Base-by-base conservation (phyloP, 2,329 filamentous ascomycete species). In the Sphaerulina vaccinii region DNA sequence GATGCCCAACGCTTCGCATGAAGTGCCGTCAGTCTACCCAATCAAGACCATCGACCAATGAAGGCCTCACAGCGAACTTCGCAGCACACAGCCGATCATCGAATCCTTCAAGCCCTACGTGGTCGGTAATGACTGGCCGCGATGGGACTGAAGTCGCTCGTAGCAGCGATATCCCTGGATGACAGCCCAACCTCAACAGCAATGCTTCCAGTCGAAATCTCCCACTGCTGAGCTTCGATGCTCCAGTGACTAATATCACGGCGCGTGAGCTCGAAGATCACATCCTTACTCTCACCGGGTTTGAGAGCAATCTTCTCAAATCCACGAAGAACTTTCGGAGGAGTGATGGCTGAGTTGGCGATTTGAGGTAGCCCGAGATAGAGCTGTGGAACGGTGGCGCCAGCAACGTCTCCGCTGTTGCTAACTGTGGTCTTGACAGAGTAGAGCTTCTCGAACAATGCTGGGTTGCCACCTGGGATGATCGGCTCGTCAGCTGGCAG, bases 371-470 rank as follows among this genome's bases (percentile, higher is more conserved):
- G 58, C 36, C 54, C 41, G 11, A 68, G 68, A 58, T 81, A 81
- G 4, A 83, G 64, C 61, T 84, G 81, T 1, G 76, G 75, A 2
- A 84, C 79, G 9, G 79, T 79, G 32, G 76, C 76, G 33, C 56
- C 58, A 21, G 77, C 78, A 1, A 72, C 67, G 54, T 63, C 60
- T 2, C 88, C 88, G 0, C 76, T 79, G 64, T 93, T 93, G 3
- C 72, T 78, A 1, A 92, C 71, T 0, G 71, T 76, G 4, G 81
- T 78, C 1, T 75, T 73, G 13, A 88, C 70, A 19, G 69, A 68
- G 58, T 80, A 85, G 1, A 84, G 75, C 0, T 75, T 68, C 29
- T 87, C 78, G 76, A 83, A 91, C 0, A 91, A 76, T 0, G 78
- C 54, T 43, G 54, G 51, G 44, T 58, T 58, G 11, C 58, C 58